A percentile compares a stretch with the other conserved stretches of the same genome.
Evolutionary conservation across 2,329 filamentous ascomycete species (phyloP).

Genomic region (Diaporthe vexans): DNA sequence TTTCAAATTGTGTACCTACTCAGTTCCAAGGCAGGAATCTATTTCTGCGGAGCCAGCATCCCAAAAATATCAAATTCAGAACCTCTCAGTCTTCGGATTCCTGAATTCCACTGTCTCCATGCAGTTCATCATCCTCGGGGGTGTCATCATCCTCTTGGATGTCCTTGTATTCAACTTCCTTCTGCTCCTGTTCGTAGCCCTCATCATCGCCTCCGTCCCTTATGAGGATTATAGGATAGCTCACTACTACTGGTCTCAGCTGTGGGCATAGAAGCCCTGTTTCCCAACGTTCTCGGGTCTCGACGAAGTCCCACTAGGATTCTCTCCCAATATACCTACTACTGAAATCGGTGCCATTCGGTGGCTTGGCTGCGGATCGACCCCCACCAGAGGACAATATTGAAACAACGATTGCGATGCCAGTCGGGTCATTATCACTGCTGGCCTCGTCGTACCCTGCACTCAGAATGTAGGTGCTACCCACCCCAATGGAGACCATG

Average conservation of each 20-base stretch:
- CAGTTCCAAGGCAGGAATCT: neutral
- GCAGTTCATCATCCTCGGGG: neutral
- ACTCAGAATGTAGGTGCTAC: slow-evolving; percentile 27
- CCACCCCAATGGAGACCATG: slow-evolving; percentile 24
- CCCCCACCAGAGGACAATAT: neutral
- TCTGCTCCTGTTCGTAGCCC: neutral
- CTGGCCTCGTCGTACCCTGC: slow-evolving; percentile 30
- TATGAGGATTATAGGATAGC: neutral
- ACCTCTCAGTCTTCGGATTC: neutral
- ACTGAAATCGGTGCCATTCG: too few species aligned
- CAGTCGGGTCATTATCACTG: slow-evolving; percentile 13
- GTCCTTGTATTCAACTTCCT: neutral
- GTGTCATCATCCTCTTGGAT: neutral
- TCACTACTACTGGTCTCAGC: neutral
- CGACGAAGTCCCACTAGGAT: neutral
- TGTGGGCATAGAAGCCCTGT: neutral
- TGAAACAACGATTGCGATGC: neutral
- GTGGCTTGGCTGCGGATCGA: neutral
- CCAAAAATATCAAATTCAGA: slow-evolving; percentile 1
- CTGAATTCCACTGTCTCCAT: neutral
- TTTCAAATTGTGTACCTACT: neutral
- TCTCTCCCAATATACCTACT: too few species aligned
- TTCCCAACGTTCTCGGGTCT: neutral
- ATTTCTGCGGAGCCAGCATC: neutral
- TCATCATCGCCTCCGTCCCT: neutral